These are phyloP conservation scores for Ehretia macrophylla DNA, from an alignment of 257 asterid genomes.

Conservation along the genomic window DNA sequence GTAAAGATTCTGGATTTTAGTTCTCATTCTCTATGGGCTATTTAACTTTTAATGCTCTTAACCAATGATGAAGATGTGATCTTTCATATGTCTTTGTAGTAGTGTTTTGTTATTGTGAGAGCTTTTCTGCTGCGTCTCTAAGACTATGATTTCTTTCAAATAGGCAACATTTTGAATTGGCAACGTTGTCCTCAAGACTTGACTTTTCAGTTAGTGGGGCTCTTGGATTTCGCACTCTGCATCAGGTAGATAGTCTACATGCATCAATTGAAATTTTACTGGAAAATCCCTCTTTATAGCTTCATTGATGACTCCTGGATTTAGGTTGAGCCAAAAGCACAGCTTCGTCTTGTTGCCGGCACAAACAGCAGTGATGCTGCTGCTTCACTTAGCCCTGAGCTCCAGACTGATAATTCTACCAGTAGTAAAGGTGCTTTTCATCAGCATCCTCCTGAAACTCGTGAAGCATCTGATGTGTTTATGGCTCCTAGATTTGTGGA, in stretches of 20 bases:
- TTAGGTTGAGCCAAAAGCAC: conserved; percentile 83
- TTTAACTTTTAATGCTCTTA: too few species aligned
- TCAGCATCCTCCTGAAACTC: conserved; percentile 46
- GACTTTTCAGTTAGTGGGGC: conserved; percentile 66
- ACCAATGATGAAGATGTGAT: background rate
- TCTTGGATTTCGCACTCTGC: conserved; percentile 79
- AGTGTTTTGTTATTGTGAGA: background rate
- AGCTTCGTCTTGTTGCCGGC: conserved; percentile 56
- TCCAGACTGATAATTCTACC: conserved; percentile 17
- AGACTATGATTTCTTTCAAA: conserved; percentile 8
- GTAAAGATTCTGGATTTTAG: too few species aligned
- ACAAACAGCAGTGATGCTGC: conserved; percentile 26
- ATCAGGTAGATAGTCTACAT: conserved; percentile 57
- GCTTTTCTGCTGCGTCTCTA: background rate
- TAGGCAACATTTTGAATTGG: conserved; percentile 71
- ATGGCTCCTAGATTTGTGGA: conserved; percentile 68
- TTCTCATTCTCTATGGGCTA: too few species aligned
- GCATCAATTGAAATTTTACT: conserved; percentile 10
- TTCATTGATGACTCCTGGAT: conserved; percentile 21
- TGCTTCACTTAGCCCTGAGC: conserved; percentile 24
- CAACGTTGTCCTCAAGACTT: conserved; percentile 55
- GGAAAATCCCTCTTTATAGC: background rate
- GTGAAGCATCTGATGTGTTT: conserved; percentile 73
- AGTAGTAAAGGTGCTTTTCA: conserved; percentile 23
- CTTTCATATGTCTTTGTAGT: background rate